Conservation (phyloP, 2,329 filamentous ascomycete species). For the Colletotrichum somersetense region DNA sequence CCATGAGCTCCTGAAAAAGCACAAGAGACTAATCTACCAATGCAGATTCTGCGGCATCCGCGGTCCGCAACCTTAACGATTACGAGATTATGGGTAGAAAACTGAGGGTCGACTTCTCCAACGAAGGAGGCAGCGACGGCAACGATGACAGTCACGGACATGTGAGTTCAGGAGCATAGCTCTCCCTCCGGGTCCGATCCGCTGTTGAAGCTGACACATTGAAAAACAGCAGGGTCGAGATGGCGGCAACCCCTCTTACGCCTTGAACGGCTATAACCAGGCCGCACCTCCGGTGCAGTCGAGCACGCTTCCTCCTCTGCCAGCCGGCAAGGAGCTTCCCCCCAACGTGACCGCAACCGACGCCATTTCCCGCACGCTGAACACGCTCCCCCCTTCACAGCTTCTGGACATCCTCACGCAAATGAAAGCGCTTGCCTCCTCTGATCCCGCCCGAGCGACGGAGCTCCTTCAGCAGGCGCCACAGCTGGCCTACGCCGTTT, state of each 20-base stretch:
- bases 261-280: constrained; percentile 52
- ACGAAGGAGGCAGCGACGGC: constrained; percentile 83
- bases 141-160: constrained; percentile 61
- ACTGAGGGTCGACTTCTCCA: constrained; percentile 94
- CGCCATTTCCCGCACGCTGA: constrained; percentile 91
- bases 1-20: neutral
- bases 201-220: neutral
- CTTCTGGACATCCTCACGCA: constrained; percentile 93
- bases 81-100: constrained; percentile 96
- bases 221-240: constrained; percentile 31
- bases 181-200: no score
- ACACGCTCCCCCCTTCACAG: constrained; percentile 86
- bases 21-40: neutral
- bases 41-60: constrained; percentile 84
- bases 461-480: constrained; percentile 90
- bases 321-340: constrained; percentile 85
- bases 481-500: constrained; percentile 93
- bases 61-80: constrained; percentile 95
- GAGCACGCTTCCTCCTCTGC: constrained; percentile 80
- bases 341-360: constrained; percentile 87
- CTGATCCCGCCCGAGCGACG: constrained; percentile 84
- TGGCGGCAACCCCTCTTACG: constrained; percentile 41
- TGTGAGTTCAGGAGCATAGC: constrained; percentile 10
- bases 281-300: constrained; percentile 47
- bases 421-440: constrained; percentile 90